These are phyloP conservation scores for Mycena haematopus DNA, from an alignment of 768 basidiomycete species.

Conservation along the genomic window DNA sequence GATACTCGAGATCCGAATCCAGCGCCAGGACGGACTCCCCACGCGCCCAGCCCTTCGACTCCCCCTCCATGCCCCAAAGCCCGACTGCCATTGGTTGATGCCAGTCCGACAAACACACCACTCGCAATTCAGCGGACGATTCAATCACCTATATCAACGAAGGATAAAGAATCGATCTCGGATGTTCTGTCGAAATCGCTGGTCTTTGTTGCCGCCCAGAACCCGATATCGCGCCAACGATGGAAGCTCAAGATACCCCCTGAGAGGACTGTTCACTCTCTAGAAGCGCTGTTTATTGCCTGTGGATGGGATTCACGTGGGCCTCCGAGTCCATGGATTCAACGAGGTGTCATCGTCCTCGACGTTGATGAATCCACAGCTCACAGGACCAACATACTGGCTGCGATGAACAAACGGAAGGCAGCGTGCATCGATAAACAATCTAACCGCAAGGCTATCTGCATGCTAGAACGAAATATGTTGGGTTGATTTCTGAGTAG, in stretches of 20 bases:
- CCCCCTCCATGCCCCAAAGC: neutral
- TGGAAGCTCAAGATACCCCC: slow-evolving; percentile 42
- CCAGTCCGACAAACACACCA: slow-evolving; percentile 7
- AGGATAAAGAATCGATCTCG: neutral
- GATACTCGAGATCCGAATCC: neutral
- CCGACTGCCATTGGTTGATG: neutral
- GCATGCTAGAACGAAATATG: slow-evolving; percentile 6
- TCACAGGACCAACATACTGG: neutral
- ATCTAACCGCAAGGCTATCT: slow-evolving; percentile 17
- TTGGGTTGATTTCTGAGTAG: neutral
- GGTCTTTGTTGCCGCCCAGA: slow-evolving; percentile 33
- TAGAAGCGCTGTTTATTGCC: slow-evolving; percentile 53
- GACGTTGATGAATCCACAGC: slow-evolving; percentile 30
- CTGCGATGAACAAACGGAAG: slow-evolving; percentile 17
- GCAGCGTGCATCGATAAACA: neutral
- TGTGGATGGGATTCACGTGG: slow-evolving; percentile 48
- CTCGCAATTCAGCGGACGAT: neutral
- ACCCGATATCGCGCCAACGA: slow-evolving; percentile 3
- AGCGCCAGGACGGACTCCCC: neutral
- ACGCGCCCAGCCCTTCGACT: neutral
- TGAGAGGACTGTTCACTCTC: slow-evolving; percentile 44
- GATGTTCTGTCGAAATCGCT: slow-evolving; percentile 9
- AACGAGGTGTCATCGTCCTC: slow-evolving; percentile 47
- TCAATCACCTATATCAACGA: neutral
- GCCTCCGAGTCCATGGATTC: slow-evolving; percentile 21